Evolutionary conservation across 345 rosid genomes (phyloP).

Genomic region (Odontarrhena argentea): DNA sequence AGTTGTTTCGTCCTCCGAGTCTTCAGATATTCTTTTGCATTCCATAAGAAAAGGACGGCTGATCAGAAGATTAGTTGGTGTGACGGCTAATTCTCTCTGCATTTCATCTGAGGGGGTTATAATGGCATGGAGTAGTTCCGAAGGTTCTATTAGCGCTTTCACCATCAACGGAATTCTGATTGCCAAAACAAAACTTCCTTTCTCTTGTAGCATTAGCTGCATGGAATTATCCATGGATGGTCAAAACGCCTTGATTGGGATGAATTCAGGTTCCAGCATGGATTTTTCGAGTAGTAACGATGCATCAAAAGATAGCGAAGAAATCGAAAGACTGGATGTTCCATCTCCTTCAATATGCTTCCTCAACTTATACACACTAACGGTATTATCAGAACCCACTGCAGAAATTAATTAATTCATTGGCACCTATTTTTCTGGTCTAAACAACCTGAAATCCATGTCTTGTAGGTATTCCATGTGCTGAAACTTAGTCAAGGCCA

Average conservation of each 20-base stretch:
- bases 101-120: conserved; percentile 82
- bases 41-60: conserved; percentile 84
- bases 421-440: background rate
- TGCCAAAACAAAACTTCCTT: conserved; percentile 68
- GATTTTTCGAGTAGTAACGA: conserved; percentile 33
- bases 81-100: conserved; percentile 76
- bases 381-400: conserved; percentile 49
- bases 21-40: conserved; percentile 81
- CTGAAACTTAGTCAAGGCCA: conserved; percentile 69
- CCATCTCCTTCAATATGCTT: conserved; percentile 81
- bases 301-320: conserved; percentile 45
- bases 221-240: conserved; percentile 87
- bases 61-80: conserved; percentile 76
- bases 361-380: conserved; percentile 70
- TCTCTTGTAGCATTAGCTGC: conserved; percentile 68
- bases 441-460: conserved; percentile 18
- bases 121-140: conserved; percentile 72
- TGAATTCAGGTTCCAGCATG: conserved; percentile 53
- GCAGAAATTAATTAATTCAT: background rate
- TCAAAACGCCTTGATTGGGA: conserved; percentile 67
- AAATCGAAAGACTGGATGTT: conserved; percentile 53
- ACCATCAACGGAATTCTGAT: conserved; percentile 73
- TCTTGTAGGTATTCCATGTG: conserved; percentile 74
- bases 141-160: conserved; percentile 64
- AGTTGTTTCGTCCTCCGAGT: conserved; percentile 70